Percentiles rank a stretch among this genome's conserved stretches.
phyloP scores from a whole-genome alignment of 2,329 filamentous ascomycete genomes.

The Ceratocystis cacaofunesta region DNA sequence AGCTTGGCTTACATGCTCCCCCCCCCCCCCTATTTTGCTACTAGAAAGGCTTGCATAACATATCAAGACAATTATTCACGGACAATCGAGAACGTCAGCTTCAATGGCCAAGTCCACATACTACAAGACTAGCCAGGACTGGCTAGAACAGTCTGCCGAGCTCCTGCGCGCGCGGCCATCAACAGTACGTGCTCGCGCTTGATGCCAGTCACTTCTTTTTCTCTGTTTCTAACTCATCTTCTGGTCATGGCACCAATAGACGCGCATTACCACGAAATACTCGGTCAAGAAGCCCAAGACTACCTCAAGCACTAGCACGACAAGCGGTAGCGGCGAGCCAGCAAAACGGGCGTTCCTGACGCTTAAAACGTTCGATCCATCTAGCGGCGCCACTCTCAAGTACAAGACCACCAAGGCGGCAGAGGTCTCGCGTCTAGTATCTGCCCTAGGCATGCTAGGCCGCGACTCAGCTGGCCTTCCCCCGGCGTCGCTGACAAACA shows the following conservation, averaged over 20 bases:
- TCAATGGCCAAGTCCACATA: slow-evolving; percentile 38
- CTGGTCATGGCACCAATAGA: slow-evolving; percentile 35
- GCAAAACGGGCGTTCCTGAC: slow-evolving; percentile 52
- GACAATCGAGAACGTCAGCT: neutral
- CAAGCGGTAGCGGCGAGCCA: slow-evolving; percentile 20
- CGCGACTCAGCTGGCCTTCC: slow-evolving; percentile 48
- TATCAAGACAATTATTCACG: neutral
- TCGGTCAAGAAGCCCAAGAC: slow-evolving; percentile 21
- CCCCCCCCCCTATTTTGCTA: too few species aligned
- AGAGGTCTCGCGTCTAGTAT: slow-evolving; percentile 72
- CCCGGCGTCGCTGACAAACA: slow-evolving; percentile 24
- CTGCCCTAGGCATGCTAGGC: slow-evolving; percentile 61
- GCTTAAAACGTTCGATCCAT: slow-evolving; percentile 80
- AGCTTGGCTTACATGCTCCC: too few species aligned
- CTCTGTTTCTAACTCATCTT: neutral
- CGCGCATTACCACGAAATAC: slow-evolving; percentile 86
- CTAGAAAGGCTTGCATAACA: too few species aligned
- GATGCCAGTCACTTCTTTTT: neutral
- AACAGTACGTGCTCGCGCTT: slow-evolving; percentile 44
- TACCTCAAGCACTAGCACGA: slow-evolving; percentile 21
- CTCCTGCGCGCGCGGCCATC: slow-evolving; percentile 75
- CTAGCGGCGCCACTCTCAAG: slow-evolving; percentile 68
- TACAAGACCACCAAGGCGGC: slow-evolving; percentile 84
- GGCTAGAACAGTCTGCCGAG: slow-evolving; percentile 74
- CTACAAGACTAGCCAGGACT: slow-evolving; percentile 71